Conservation (phyloP, 2,329 filamentous ascomycete genomes). For the Aspergillus novofumigatus region DNA sequence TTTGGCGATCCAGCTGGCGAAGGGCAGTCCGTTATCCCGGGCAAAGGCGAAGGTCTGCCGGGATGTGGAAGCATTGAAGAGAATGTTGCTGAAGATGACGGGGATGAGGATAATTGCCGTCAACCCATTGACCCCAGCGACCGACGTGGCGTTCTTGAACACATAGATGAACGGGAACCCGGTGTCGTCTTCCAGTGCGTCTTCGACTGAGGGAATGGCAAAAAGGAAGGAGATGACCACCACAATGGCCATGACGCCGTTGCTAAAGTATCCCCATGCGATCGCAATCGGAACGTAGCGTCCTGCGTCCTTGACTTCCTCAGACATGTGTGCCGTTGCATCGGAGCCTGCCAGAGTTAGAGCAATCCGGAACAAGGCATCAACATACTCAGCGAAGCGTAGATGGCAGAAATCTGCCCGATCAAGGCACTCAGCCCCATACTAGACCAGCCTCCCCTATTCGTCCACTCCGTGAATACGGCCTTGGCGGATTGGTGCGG, state of each 20-base stretch:
- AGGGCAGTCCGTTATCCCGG: constrained; percentile 42
- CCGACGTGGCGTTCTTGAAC: constrained; percentile 32
- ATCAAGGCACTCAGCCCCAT: constrained; percentile 35
- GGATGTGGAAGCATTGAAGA: constrained; percentile 37
- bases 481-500: constrained; percentile 23
- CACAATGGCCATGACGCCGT: constrained; percentile 42
- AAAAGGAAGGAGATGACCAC: constrained; percentile 45
- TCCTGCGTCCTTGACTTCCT: constrained; percentile 47
- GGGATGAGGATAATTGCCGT: constrained; percentile 41
- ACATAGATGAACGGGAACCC: constrained; percentile 47
- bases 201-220: constrained; percentile 25
- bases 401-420: constrained; percentile 33
- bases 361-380: background rate
- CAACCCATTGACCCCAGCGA: constrained; percentile 24
- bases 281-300: constrained; percentile 45
- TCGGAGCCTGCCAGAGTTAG: constrained; percentile 23
- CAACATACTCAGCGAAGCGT: constrained; percentile 23
- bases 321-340: constrained; percentile 39
- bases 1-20: constrained; percentile 35
- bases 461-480: constrained; percentile 38
- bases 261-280: constrained; percentile 43
- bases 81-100: constrained; percentile 37
- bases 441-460: constrained; percentile 35
- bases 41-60: constrained; percentile 43
- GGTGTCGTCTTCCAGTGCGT: constrained; percentile 38